Evolutionary conservation across 2,329 filamentous ascomycete species (phyloP), one percentile per base, ranked within the genome.

Genomic region (Xylaria sp.): DNA sequence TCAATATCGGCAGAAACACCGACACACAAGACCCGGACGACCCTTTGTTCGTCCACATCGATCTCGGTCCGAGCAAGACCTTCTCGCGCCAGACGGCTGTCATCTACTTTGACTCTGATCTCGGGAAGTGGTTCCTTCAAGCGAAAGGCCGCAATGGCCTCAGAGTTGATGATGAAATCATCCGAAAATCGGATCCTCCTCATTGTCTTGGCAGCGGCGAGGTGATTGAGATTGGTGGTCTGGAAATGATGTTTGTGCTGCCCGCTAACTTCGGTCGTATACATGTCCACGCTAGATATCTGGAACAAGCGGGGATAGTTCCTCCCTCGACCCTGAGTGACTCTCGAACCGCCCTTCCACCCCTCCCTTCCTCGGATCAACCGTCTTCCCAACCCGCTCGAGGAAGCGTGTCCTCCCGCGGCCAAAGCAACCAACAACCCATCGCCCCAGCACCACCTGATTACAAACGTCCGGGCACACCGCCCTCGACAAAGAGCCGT

Each of bases 201-300:
- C 87, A 89, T 40, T 83, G 88, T 35, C 86, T 99, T 29, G 88
- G 89, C 50, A 97, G 94, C 75, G 96, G 96, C 66, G 91, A 95
- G 78, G 93, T 98, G 51, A 91, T 99, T 66, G 94, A 97, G 77
- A 93, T 98, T 77, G 92, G 92, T 75, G 93, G 93, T 62, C 92
- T 96, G 0, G 95, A 99, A 83, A 99, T 99, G 96, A 95, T 98
- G 85, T 99, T 99, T 80, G 93, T 98, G 57, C 88, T 97, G n/a
- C 95, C 96, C 0, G 89, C 89, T 27, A 91, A 92, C 72, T 85
- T 88, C 54, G 84, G 84, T 65, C 87, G 88, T 27, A 85, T 94
- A 29, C 85, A 87, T 55, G 90, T 97, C 69, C 88, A 92, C 76
- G 86, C 86, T 25, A 87, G 83, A 75, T 94, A 92, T 77, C 86